Base-by-base conservation (phyloP, 768 basidiomycete species). In the Leucogyrophana mollusca region DNA sequence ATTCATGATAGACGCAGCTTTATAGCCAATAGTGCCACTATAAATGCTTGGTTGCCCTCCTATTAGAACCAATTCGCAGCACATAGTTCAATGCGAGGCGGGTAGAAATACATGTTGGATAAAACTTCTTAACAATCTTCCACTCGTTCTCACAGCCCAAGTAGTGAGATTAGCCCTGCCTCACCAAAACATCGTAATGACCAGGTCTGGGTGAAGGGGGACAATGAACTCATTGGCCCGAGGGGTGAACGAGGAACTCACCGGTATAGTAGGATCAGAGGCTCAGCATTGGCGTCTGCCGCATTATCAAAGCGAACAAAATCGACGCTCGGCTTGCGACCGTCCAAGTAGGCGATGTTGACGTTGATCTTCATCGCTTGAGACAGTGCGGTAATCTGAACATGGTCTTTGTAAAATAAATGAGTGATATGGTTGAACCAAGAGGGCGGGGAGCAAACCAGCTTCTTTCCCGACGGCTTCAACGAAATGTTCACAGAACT, bases 261-360 rank as follows among this genome's bases (percentile, higher is more conserved):
- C 91, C 90, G 73, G 67, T 91, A 93, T 23, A 94, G 67, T 49
- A 94, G 62, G 39, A 76, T 75, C 9, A 92, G 67, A 3, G 87
- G 83, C n/a, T 71, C 57, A 18, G 68, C 64, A 11, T 69, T 65
- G 16, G 65, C 56, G 8, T 76, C 69, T 8, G 66, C 65, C 25
- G 72, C 73, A 42, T 79, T 70, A 20, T 81, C 71, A 49, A 92
- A 82, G 47, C 79, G 69, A 39, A 85, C 78, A 64, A 90, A 87
- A 56, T 82, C 79, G 37, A 90, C 85, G 17, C 68, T 51, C 10
- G 49, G 16, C 34, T 71, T 67, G 13, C 72, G 78, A 2, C 89
- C 85, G 64, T 91, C 90, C 21, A 96, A 76, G 63, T 92, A 93
- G 1, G 90, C 89, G 30, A 94, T 76, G 44, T 79, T 74, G 41